Evolutionary conservation across 2,329 filamentous ascomycete genomes (phyloP).

Genomic region (Alternaria ventricosa): DNA sequence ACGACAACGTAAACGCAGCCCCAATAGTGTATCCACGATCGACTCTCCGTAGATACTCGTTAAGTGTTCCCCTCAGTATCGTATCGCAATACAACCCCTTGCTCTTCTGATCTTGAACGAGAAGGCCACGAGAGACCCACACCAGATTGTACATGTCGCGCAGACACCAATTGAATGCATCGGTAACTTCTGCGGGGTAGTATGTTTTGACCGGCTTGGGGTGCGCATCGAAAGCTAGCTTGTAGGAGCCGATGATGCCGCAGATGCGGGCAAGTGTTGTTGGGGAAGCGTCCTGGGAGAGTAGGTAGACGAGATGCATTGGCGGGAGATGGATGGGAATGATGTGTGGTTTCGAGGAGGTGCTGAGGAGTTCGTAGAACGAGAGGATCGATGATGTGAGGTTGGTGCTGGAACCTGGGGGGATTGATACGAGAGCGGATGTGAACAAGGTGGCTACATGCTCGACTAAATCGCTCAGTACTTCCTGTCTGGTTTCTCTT

Average conservation of each 20-base stretch:
- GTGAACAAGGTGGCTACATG: slow-evolving; percentile 43
- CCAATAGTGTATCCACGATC: slow-evolving; percentile 50
- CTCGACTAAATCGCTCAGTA: slow-evolving; percentile 37
- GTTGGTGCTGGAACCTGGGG: slow-evolving; percentile 34
- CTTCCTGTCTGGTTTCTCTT: slow-evolving; percentile 51
- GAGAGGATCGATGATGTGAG: slow-evolving; percentile 64
- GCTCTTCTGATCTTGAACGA: slow-evolving; percentile 65
- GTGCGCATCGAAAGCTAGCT: slow-evolving; percentile 73
- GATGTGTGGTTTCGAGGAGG: slow-evolving; percentile 31
- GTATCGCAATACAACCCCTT: slow-evolving; percentile 60
- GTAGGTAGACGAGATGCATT: slow-evolving; percentile 70
- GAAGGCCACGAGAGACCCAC: slow-evolving; percentile 78
- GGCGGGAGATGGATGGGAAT: slow-evolving; percentile 74
- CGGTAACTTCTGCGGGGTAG: slow-evolving; percentile 45
- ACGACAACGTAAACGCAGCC: slow-evolving; percentile 55
- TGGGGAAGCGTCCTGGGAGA: slow-evolving; percentile 71
- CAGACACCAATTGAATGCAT: slow-evolving; percentile 79
- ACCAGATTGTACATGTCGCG: slow-evolving; percentile 88
- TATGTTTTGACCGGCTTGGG: slow-evolving; percentile 52
- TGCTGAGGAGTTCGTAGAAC: slow-evolving; percentile 70
- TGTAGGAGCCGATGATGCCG: slow-evolving; percentile 73
- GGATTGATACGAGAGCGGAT: slow-evolving; percentile 39
- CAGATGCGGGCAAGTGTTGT: slow-evolving; percentile 72
- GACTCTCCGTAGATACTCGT: slow-evolving; percentile 50
- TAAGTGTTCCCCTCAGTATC: slow-evolving; percentile 53